phyloP scores from a whole-genome alignment of 441 rosid genomes.

The Corymbia calophylla region DNA sequence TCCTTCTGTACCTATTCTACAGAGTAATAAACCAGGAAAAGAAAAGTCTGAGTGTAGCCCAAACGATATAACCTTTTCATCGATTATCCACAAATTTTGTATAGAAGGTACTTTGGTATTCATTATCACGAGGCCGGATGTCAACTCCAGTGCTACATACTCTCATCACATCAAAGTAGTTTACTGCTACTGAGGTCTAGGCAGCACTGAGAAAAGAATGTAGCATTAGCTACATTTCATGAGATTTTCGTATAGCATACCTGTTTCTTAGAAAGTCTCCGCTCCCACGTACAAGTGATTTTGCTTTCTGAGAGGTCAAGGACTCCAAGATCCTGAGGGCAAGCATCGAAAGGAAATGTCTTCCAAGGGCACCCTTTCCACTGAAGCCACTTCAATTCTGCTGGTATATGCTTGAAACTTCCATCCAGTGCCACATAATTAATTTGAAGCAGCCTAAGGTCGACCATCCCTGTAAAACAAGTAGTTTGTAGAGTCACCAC shows the following conservation, averaged over 20 bases:
- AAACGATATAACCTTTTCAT: background rate
- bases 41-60: background rate
- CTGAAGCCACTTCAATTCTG: slow-evolving; percentile 55
- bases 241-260: slow-evolving; percentile 10
- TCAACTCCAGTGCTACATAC: background rate
- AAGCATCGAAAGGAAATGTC: slow-evolving; percentile 34
- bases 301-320: slow-evolving; percentile 63
- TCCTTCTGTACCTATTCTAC: background rate
- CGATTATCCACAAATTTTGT: background rate
- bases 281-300: slow-evolving; percentile 19
- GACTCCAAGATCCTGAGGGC: slow-evolving; percentile 33
- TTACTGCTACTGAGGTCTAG: background rate
- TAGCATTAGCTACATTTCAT: background rate
- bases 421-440: slow-evolving; percentile 47
- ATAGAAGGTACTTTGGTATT: background rate
- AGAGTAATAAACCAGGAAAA: background rate
- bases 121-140: background rate
- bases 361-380: slow-evolving; percentile 56
- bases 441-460: slow-evolving; percentile 55
- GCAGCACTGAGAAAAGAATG: background rate
- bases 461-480: slow-evolving; percentile 31
- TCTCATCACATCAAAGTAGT: background rate
- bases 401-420: slow-evolving; percentile 31
- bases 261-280: background rate
- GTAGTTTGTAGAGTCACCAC: slow-evolving; percentile 20